Evolutionary conservation across 2,329 filamentous ascomycete species (phyloP).

Genomic region (Botryotinia calthae): DNA sequence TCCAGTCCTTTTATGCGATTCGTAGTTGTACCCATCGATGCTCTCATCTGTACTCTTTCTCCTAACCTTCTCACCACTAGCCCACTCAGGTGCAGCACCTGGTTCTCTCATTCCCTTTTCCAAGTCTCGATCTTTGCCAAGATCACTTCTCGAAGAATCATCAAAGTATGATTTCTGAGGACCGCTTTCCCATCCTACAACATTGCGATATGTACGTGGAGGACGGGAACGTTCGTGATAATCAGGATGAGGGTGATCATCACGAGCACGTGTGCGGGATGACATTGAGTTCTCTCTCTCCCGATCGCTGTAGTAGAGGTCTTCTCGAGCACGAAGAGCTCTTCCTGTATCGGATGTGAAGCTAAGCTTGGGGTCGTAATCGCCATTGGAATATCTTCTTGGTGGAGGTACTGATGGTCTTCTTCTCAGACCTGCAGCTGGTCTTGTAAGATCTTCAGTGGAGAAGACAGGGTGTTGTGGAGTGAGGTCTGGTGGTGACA

Average conservation of each 20-base stretch:
- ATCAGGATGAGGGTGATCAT: slow-evolving; percentile 30
- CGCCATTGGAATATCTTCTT: slow-evolving; percentile 9
- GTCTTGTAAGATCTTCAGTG: slow-evolving; percentile 13
- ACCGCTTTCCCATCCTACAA: slow-evolving; percentile 22
- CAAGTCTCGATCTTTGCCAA: slow-evolving; percentile 25
- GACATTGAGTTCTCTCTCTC: slow-evolving; percentile 15
- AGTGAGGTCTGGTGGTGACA: slow-evolving; percentile 4
- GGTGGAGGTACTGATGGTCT: slow-evolving; percentile 8
- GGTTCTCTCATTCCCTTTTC: slow-evolving; percentile 20
- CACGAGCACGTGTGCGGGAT: not conserved
- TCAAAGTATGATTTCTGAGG: slow-evolving; percentile 30
- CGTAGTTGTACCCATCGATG: slow-evolving; percentile 35
- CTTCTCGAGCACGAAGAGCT: slow-evolving; percentile 13
- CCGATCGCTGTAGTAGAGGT: slow-evolving; percentile 2
- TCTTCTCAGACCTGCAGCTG: slow-evolving; percentile 11
- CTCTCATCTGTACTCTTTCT: slow-evolving; percentile 26
- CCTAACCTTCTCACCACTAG: slow-evolving; percentile 19
- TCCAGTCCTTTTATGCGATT: slow-evolving; percentile 20
- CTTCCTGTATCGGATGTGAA: slow-evolving; percentile 10
- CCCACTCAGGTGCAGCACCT: not conserved
- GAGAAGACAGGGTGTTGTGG: slow-evolving; percentile 14
- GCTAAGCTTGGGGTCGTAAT: slow-evolving; percentile 13
- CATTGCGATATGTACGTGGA: slow-evolving; percentile 32
- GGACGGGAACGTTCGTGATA: slow-evolving; percentile 31
- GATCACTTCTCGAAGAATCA: slow-evolving; percentile 23